Conservation (phyloP, 257 asterid species). For the Schizonepeta tenuifolia region DNA sequence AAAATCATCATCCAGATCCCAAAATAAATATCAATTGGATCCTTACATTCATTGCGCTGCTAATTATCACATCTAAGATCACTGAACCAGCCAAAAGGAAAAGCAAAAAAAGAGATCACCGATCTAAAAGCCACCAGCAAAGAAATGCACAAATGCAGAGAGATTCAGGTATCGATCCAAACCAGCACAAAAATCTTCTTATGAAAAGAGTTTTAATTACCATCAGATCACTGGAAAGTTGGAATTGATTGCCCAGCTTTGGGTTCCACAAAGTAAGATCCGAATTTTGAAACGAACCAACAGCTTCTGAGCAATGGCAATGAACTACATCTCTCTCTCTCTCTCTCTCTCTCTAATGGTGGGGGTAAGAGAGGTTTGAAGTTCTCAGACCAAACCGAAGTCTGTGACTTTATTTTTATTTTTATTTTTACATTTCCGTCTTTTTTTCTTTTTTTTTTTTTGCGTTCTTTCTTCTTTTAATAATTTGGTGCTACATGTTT, state of each 20-base stretch:
- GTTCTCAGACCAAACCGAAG: conserved; percentile 29
- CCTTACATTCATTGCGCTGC: neutral
- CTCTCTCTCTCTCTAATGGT: neutral
- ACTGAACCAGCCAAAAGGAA: conserved; percentile 22
- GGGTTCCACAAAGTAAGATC: conserved; percentile 33
- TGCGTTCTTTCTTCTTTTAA: no score
- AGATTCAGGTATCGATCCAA: neutral
- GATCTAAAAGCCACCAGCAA: conserved; percentile 24
- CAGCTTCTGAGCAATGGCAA: conserved; percentile 23
- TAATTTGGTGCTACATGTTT: no score
- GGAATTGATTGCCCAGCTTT: conserved; percentile 15
- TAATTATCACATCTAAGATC: conserved; percentile 26
- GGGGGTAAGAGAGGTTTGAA: conserved; percentile 32
- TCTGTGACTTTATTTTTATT: no score
- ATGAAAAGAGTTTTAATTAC: conserved; percentile 19
- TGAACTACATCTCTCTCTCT: no score
- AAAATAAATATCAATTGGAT: neutral
- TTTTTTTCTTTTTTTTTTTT: no score
- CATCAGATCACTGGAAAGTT: conserved; percentile 36
- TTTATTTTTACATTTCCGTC: no score
- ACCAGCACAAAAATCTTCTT: neutral
- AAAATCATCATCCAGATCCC: neutral
- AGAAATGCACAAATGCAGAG: conserved; percentile 1
- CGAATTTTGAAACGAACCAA: conserved; percentile 19
- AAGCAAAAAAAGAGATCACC: conserved; percentile 9